phyloP scores from a whole-genome alignment of 169 alveolate genomes.

The Plasmodium vinckei region DNA sequence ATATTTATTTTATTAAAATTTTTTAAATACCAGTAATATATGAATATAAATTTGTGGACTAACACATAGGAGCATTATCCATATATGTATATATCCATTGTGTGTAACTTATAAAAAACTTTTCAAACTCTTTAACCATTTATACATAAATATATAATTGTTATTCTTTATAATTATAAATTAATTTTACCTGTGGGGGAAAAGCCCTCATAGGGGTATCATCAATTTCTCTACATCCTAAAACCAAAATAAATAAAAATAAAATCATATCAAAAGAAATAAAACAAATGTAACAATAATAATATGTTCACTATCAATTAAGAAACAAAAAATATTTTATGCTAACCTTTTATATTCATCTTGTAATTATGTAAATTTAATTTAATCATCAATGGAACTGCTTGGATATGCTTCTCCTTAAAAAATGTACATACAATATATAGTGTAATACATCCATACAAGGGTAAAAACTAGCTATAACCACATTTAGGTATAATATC shows the following conservation, averaged over 20 bases:
- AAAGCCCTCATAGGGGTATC: not conserved
- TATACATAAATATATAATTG: not conserved
- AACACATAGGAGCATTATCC: not conserved
- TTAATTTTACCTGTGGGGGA: not conserved
- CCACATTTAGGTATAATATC: not conserved
- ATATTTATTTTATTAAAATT: not conserved
- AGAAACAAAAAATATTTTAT: not conserved
- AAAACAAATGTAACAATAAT: not conserved
- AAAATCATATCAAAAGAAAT: not conserved
- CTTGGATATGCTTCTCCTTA: conserved; percentile 43
- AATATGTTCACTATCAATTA: not conserved
- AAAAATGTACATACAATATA: not conserved
- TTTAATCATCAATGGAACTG: conserved; percentile 32
- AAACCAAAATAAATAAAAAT: not conserved
- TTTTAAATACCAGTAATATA: not conserved
- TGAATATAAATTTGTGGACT: not conserved
- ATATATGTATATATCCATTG: not conserved
- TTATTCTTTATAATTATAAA: no score
- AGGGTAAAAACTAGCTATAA: not conserved
- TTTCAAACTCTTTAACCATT: not conserved
- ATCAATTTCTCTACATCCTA: not conserved
- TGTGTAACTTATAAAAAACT: not conserved
- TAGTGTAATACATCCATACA: not conserved
- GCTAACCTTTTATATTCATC: conserved; percentile 32
- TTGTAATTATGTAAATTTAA: conserved; percentile 35